Base-by-base conservation (phyloP, 2,329 filamentous ascomycete genomes). In the Aureobasidium sp. region DNA sequence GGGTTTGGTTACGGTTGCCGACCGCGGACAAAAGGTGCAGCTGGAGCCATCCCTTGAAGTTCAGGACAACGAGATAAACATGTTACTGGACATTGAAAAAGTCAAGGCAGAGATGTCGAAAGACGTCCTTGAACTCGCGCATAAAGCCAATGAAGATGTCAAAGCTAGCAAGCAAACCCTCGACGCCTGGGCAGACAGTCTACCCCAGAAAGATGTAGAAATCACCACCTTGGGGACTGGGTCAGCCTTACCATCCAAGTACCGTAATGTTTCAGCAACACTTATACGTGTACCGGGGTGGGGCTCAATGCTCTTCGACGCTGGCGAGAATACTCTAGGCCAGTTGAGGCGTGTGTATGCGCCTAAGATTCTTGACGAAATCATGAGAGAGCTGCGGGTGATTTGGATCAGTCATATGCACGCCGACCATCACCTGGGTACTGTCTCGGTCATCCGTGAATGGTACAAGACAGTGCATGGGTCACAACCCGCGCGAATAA, bases 321-420 rank as follows among this genome's bases (percentile, higher is more conserved):
- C 87, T 67, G 94, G 94, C 62, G 94, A 99, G 74, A 91, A 91
- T 69, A 97, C 94, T 0, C 77, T 97, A 9, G 93, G 93, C 11
- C 92, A 97, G 72, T 77, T 99, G 42, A 85, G 84, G 62, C 88
- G 94, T 55, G 79, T 89, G 0, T 93, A 89, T 68, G 80, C 82
- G 6, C 77, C 80, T 0, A 79, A 85, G 5, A 82, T 90, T 65
- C 77, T 93, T 3, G 78, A 78, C 32, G 79, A 86, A n/a, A 80
- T 96, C 13, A 78, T 99, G n/a, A 81, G 79, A 63, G 86, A 95
- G 65, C 79, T 99, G 47, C 87, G 86, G 59, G 84, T 86, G 67
- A 87, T 99, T 65, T 96, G 91, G 85, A 94, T 99, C 75, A 96
- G 90, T 73, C 94, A 99, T 76, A 79, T 96, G 65, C 94, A 99